phyloP scores from a whole-genome alignment of 495 filamentous ascomycete genomes.

The Penicillium tannophilum region DNA sequence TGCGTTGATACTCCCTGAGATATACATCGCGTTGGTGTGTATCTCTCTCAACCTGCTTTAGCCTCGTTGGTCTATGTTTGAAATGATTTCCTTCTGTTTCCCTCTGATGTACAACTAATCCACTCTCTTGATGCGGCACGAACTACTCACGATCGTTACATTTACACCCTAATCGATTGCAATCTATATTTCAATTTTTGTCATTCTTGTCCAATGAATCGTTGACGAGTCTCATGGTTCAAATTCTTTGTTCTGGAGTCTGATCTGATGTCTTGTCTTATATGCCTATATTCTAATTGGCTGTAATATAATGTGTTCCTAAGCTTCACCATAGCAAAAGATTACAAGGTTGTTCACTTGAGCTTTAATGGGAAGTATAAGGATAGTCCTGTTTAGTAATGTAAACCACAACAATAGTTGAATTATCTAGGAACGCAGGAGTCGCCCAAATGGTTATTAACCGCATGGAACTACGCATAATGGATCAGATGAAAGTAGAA shows the following conservation, averaged over 20 bases:
- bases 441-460: background rate
- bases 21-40: conserved; percentile 7
- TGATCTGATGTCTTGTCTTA: conserved; percentile 12
- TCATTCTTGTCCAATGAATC: conserved; percentile 14
- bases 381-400: background rate
- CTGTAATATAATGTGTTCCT: conserved; percentile 33
- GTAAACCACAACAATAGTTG: background rate
- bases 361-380: background rate
- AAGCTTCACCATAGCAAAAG: background rate
- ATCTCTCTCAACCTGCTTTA: conserved; percentile 15
- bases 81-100: conserved; percentile 3
- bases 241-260: conserved; percentile 13
- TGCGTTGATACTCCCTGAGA: conserved; percentile 21
- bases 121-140: conserved; percentile 31
- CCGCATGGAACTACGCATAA: background rate
- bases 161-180: conserved; percentile 11
- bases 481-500: background rate
- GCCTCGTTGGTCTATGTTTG: conserved; percentile 9
- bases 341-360: background rate
- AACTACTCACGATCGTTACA: conserved; percentile 31
- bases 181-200: conserved; percentile 1
- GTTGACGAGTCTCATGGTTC: conserved; percentile 20
- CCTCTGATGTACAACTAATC: conserved; percentile 10
- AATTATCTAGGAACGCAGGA: background rate
- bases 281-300: conserved; percentile 18